Base-by-base conservation (phyloP, 1,284 basidiomycete species). In the Ustilago sp. region DNA sequence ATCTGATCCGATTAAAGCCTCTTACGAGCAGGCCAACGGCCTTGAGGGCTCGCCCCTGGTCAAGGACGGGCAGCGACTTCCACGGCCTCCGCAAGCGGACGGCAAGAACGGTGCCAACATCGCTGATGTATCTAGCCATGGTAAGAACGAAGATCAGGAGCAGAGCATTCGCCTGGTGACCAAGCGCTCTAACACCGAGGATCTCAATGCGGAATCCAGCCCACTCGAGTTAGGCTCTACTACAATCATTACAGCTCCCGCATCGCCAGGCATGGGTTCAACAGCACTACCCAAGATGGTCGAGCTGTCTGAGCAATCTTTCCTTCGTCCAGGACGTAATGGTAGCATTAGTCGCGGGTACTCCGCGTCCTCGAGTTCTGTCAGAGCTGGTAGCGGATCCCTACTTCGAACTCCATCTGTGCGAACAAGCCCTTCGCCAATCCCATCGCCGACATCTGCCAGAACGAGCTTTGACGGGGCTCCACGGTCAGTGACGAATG, bases 151-250 rank as follows among this genome's bases (percentile, higher is more conserved):
- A 9, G 50, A 32, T 17, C 59, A 68, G n/a, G 77, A 79, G 45
- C 60, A 68, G 47, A 75, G 71, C 34, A 81, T 82, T 50, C 65
- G 80, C 1, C 60, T 81, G 11, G 68, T 81, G 34, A 71, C 75
- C 3, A 71, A 62, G 52, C 55, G 55, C 28, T 68, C 68, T 0
- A 59, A 66, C 38, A 53, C 61, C n/a, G 59, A 59, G 4, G 62
- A 63, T 38, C 38, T 64, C 56, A 48, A 59, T 4, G 55, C 59
- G 4, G 31, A 43, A 15, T 55, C 57, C 4, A 51, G 57, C n/a
- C 23, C 41, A 34, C 34, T 51, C 7, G 48, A 52, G 2, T 34
- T 19, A n/a, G 48, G 36, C 32, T 36, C 65, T 7, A 68, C 58
- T 4, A 63, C 70, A 0, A 61, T 64, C 54, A 50, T 64, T 43